Conservation (phyloP, 768 basidiomycete species). For the Kwoniella dejecticola region DNA sequence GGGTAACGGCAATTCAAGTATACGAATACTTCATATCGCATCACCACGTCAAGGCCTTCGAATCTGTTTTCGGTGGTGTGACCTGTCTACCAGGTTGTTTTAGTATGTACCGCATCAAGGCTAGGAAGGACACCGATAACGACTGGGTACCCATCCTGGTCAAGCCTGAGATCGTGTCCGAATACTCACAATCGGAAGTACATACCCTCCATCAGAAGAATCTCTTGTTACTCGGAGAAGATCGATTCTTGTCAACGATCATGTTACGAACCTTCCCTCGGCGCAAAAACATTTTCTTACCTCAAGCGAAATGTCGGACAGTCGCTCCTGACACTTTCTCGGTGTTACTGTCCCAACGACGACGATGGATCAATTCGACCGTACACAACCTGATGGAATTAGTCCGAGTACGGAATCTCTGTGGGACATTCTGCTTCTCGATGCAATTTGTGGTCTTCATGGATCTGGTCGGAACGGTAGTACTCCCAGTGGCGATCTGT, state of each 20-base stretch:
- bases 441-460: conserved; percentile 99
- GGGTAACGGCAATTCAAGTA: conserved; percentile 98
- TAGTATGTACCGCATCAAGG: conserved; percentile 98
- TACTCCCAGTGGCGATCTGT: conserved; percentile 88
- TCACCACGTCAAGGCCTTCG: conserved; percentile 96
- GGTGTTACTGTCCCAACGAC: conserved; percentile 90
- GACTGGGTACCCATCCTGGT: conserved; percentile 98
- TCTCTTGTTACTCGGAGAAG: conserved; percentile 90
- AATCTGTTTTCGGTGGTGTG: conserved; percentile 98
- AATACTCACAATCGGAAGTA: conserved; percentile 93
- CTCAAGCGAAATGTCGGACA: conserved; percentile 91
- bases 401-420: conserved; percentile 91
- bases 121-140: conserved; percentile 78
- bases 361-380: conserved; percentile 99
- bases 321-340: conserved; percentile 94
- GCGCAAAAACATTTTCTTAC: conserved; percentile 99
- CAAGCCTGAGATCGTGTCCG: conserved; percentile 94
- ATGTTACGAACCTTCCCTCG: conserved; percentile 96
- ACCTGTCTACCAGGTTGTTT: conserved; percentile 99
- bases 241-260: conserved; percentile 96
- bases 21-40: conserved; percentile 92
- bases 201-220: conserved; percentile 97
- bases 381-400: conserved; percentile 99
- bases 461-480: conserved; percentile 66
- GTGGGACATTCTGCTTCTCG: conserved; percentile 99